Conservation (phyloP, 2,329 filamentous ascomycete species). For the Fusarium gaditjirri region DNA sequence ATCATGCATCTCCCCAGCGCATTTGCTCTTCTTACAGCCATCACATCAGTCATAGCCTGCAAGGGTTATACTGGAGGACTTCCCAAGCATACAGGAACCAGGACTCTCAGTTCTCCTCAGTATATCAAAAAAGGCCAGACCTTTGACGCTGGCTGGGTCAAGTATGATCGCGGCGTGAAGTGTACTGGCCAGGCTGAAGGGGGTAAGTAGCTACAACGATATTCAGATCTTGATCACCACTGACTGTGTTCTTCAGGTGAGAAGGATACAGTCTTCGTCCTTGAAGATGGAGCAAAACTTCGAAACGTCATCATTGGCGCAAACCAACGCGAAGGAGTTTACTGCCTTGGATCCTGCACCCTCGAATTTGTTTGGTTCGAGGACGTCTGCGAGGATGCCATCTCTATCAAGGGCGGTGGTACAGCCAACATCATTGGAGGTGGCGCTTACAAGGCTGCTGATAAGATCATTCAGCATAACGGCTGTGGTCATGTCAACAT, state of each 20-base stretch:
- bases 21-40: slow-evolving; percentile 27
- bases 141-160: slow-evolving; percentile 49
- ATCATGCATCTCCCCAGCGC: slow-evolving; percentile 18
- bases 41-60: slow-evolving; percentile 47
- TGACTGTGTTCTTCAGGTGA: not conserved
- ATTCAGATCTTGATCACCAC: not conserved
- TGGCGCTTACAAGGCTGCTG: slow-evolving; percentile 56
- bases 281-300: slow-evolving; percentile 55
- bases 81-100: slow-evolving; percentile 44
- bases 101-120: slow-evolving; percentile 45
- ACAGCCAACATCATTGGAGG: slow-evolving; percentile 55
- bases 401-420: slow-evolving; percentile 41
- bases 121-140: slow-evolving; percentile 44
- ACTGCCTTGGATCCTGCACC: slow-evolving; percentile 57
- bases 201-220: slow-evolving; percentile 39
- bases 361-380: slow-evolving; percentile 62
- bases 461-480: slow-evolving; percentile 62
- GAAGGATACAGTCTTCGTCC: slow-evolving; percentile 55
- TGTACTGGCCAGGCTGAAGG: slow-evolving; percentile 58
- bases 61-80: slow-evolving; percentile 46
- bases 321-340: slow-evolving; percentile 58
- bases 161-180: slow-evolving; percentile 54
- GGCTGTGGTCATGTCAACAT: slow-evolving; percentile 57
- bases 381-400: slow-evolving; percentile 55
- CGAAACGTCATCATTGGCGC: slow-evolving; percentile 59